Evolutionary conservation across 148 eudicot genomes (phyloP), one percentile per base, ranked within the genome.

Genomic region (Persicaria tinctoria): DNA sequence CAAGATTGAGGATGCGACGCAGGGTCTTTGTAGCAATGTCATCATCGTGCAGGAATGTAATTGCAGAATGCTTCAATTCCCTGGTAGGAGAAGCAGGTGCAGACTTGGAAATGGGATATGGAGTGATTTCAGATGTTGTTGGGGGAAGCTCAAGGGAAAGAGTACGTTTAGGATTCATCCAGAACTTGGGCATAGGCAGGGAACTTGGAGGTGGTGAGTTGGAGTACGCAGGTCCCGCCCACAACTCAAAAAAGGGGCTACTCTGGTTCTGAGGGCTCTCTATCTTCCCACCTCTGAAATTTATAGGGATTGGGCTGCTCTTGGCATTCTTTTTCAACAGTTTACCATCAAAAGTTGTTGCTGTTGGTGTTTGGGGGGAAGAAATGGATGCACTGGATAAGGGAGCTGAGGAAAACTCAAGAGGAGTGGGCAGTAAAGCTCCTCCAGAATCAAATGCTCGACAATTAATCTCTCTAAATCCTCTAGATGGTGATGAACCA

Each of bases 1-100:
- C 87, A 59, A 89, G 90, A 59, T 89, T 85, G 79, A 89, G 90
- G 66, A 89, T 89, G 87, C 89, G 90, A 78, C 93, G 86, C 27
- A 89, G 85, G 51, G 80, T 82, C 83, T 75, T 78, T 0, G 90
- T 89, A 60, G 90, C 93, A 46, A 78, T 82, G 72, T 85, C 89
- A 76, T 80, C 78, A 62, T 74, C 56, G 60, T 74, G 51, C 75
- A 79, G 78, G 51, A 84, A 54, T 12, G 73, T 77, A 64, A 64
- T 55, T 14, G 80, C 76, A 55, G 75, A 80, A 68, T 60, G 72
- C 76, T 73, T 74, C 38, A 74, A 77, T 57, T 80, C 84, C 76
- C 89, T 82, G 1, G 81, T 80, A 5, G 90, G 90, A 14, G 90
- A 89, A 78, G 85, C 76, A 12, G 93, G 93, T 50, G 93, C 93